A percentile compares a stretch with the other conserved stretches of the same genome.
These are phyloP conservation scores for Trichoderma sp. DNA, from an alignment of 2,329 filamentous ascomycete genomes.

Conservation along the genomic window DNA sequence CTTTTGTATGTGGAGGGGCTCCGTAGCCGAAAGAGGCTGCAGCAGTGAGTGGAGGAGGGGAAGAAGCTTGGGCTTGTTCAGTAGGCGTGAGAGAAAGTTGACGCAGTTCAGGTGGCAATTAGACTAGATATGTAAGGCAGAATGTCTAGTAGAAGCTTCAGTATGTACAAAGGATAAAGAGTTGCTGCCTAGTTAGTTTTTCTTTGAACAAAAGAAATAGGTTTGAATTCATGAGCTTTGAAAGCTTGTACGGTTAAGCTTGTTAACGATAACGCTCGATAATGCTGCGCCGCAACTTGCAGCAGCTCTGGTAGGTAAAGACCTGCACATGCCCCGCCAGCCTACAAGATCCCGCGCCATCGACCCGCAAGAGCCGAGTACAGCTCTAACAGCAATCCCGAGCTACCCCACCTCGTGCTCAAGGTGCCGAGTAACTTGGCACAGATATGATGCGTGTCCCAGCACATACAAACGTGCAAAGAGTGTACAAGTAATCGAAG, in stretches of 20 bases:
- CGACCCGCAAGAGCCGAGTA: conserved; percentile 9
- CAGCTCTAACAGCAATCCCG: conserved; percentile 4
- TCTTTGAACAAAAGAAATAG: too few relatives aligned
- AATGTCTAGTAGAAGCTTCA: not conserved
- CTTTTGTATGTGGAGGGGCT: not conserved
- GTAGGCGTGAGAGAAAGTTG: not conserved
- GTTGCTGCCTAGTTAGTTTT: too few relatives aligned
- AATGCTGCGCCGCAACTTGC: not conserved
- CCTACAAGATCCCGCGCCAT: not conserved
- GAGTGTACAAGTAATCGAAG: not conserved
- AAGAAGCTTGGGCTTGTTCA: not conserved
- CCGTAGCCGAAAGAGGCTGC: conserved; percentile 12
- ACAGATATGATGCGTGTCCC: conserved; percentile 1
- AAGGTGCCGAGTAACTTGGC: not conserved
- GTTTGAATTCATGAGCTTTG: not conserved
- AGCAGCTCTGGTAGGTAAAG: not conserved
- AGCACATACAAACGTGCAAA: not conserved
- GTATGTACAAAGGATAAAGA: not conserved
- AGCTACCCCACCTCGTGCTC: conserved; percentile 10
- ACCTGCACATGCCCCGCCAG: conserved; percentile 18
- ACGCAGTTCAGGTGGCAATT: not conserved
- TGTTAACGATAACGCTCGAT: not conserved
- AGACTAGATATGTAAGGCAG: not conserved
- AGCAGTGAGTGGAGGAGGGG: not conserved
- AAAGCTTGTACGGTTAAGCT: not conserved